Evolutionary conservation across 176 grass and related monocot species (phyloP), one percentile per base, ranked within the genome.

Genomic region (Carex littledalei): DNA sequence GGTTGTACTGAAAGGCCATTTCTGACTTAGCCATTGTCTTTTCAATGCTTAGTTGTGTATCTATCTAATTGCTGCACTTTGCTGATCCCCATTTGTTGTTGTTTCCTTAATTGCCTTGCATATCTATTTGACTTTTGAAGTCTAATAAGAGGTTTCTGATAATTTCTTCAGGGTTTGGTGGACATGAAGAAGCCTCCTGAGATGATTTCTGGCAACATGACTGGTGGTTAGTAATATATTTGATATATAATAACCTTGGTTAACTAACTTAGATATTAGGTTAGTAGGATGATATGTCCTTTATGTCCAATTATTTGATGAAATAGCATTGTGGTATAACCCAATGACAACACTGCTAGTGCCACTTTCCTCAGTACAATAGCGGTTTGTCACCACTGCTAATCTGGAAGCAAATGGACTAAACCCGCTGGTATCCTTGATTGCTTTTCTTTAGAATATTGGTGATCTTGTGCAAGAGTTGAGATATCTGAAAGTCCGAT

Each of bases 121-220:
- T 78, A 56, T 35, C 5, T 15, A 78, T 78, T 56, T 17, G 16
- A 16, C 10, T 39, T 47, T 32, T 78, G 22, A 78, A 56, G 55
- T 78, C 12, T 85, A 63, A 53, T 62, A 76, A 26, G 39, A 77
- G 57, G 65, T 78, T 71, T 67, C 15, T 55, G 47, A 84, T 70
- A 81, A 39, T 29, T 86, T 89, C 86, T 57, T 52, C 67, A 96
- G 91, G 94, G 89, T 78, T 88, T 96, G 87, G 89, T 91, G 63
- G 94, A 96, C 67, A 91, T 49, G 61, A 87, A 93, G 22, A 95
- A 93, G 72, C 94, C 91, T 67, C 87, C 94, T 79, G 94, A 95
- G 87, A 89, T 95, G 91, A 87, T 95, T 84, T 95, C 91, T 84
- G 83, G 94, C 68, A 95, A 93, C 66, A 95, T 95, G 94, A 95